Evolutionary conservation across 352 stramenopile genomes (phyloP), one percentile per base, ranked within the genome.

Genomic region (Phytophthora quininea): DNA sequence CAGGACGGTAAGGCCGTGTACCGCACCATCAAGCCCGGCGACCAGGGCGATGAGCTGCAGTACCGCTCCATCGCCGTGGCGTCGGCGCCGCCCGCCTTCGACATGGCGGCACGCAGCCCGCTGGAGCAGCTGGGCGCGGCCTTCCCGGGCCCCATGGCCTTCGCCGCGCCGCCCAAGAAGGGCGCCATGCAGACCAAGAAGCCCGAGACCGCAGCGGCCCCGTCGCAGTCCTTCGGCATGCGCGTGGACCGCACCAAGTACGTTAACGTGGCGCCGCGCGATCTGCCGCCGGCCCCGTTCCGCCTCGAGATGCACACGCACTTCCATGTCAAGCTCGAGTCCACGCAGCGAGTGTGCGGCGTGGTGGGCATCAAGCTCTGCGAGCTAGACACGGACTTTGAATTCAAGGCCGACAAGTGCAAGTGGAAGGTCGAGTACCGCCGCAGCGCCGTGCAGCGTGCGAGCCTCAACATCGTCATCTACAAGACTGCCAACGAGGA

Each of bases 341-440:
- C 81, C 24, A 84, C 90, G n/a, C 77, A 87, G 67, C 86, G 88
- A 38, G 75, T 94, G n/a, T 90, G 88, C 48, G 82, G 77, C 12
- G 74, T 92, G 15, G 73, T 96, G 31, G 83, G 88, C 32, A 87
- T 84, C 40, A 96, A 94, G 77, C 73, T 96, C 8, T 93, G 82
- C 57, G 86, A 94, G 56, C 68, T 96, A 33, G 88, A 93, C 71
- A 92, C 88, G 54, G 88, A 96, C 64, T 96, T 91, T 54, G 76
- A 78, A 61, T 96, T 96, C 67, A 92, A 96, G 64, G 71, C 75
- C 7, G 74, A 89, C 64, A 96, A 96, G 76, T 93, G 86, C 78
- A 96, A 96, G 74, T 96, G 88, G 88, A 96, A 94, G 71, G 86
- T 94, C 46, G 79, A 90, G 50, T 91, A 89, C 74, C 84, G 86